Conservation (phyloP, 139 green algal genomes). For the Chlamydomonas eustigma region DNA sequence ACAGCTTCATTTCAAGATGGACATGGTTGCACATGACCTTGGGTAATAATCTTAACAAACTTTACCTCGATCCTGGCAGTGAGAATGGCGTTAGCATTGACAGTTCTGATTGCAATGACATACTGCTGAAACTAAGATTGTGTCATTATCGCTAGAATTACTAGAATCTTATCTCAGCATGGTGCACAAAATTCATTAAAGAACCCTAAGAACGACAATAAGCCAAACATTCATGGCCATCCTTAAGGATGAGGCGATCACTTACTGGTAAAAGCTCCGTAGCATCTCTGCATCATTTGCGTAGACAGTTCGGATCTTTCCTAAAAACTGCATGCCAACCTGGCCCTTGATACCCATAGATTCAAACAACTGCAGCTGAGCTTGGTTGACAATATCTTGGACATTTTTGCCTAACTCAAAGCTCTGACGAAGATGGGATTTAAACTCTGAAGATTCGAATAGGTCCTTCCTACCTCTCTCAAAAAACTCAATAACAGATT, state of each 20-base stretch:
- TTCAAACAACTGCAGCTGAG: constrained; percentile 7
- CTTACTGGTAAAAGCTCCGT: constrained; percentile 8
- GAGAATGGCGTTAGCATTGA: too few species aligned
- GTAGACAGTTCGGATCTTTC: background rate
- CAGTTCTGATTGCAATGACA: too few species aligned
- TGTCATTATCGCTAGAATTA: too few species aligned
- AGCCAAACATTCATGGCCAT: too few species aligned
- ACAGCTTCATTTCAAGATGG: too few species aligned
- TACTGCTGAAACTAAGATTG: too few species aligned
- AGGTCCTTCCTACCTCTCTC: background rate
- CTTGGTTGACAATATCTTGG: background rate
- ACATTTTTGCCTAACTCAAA: constrained; percentile 3
- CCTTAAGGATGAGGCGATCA: background rate
- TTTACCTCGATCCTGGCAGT: too few species aligned
- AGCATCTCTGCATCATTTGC: constrained; percentile 13
- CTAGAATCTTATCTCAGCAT: too few species aligned
- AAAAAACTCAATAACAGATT: background rate
- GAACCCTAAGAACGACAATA: too few species aligned
- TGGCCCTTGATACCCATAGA: background rate
- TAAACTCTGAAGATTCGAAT: background rate
- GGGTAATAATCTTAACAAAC: too few species aligned
- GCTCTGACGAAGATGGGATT: constrained; percentile 16
- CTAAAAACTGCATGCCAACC: constrained; percentile 4
- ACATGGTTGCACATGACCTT: too few species aligned
- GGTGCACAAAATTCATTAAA: too few species aligned